Base-by-base conservation (phyloP, 179 eudicot species). In the Gypsophila paniculata region DNA sequence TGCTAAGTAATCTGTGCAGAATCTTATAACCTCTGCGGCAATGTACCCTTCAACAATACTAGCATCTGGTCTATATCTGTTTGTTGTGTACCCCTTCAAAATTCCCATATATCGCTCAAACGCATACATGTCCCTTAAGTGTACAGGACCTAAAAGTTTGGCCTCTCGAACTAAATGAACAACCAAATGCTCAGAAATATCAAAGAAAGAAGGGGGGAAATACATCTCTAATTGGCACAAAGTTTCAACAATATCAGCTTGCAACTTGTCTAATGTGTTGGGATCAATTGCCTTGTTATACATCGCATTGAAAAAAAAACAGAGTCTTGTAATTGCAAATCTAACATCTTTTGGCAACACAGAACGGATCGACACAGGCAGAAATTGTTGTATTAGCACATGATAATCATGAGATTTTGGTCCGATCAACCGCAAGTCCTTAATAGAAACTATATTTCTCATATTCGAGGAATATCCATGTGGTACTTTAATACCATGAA, bases 401-500 rank as follows among this genome's bases (percentile, higher is more conserved):
- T 70, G 75, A 53, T 15, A 59, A 60, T 70, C 70, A 53, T 76
- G 74, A 7, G 79, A 76, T 17, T 74, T 74, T 34, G 66, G 4
- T 1, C 71, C 76, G 1, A 54, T 14, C 25, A 74, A 57, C 25
- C 44, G 70, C 23, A 53, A 51, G 0, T 54, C 57, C 13, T 29
- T 55, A 46, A 63, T 22, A 0, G 65, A 63, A 10, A 63, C 58
- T 14, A 36, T 49, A 14, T 19, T 53, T 2, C 29, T 34, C 15
- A 62, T 39, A n/a, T 53, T 63, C 0, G 34, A 53, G 3, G 36
- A 76, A 11, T 64, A 76, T 8, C 74, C 54, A 1, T 26, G 6
- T 0, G 66, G 70, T n/a, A 64, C 74, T 18, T 70, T 76, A 9
- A 48, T 23, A 2, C 44, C 46, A 6, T 6, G 18, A 13, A 68